Conservation (phyloP, 1,139 yeast species). For the Diutina pseudorugosa region DNA sequence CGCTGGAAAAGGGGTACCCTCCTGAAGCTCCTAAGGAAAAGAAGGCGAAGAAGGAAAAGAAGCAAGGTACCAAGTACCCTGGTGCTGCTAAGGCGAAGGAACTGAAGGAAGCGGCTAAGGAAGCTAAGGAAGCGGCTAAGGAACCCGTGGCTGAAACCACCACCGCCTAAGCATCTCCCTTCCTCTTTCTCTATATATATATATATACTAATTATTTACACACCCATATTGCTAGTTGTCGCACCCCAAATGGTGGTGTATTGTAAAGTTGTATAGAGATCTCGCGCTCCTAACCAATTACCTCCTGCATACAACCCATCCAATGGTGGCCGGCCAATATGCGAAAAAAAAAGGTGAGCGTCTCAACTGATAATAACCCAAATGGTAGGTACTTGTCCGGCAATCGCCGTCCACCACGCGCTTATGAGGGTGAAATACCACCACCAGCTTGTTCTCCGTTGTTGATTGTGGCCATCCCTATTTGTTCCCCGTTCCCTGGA, state of each 20-base stretch:
- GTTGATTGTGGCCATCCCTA: background rate
- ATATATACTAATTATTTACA: background rate
- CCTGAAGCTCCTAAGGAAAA: slow-evolving; percentile 49
- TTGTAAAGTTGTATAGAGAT: too few species aligned
- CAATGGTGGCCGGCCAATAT: slow-evolving; percentile 1
- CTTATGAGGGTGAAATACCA: background rate
- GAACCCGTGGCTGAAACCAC: background rate
- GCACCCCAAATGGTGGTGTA: too few species aligned
- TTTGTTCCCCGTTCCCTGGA: background rate
- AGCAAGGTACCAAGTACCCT: slow-evolving; percentile 79
- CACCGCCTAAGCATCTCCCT: too few species aligned
- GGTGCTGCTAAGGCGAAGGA: slow-evolving; percentile 26
- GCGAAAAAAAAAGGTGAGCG: slow-evolving; percentile 1
- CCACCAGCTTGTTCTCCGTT: background rate
- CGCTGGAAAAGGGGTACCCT: slow-evolving; percentile 76
- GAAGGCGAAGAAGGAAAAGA: slow-evolving; percentile 64
- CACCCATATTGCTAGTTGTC: background rate
- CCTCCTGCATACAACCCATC: background rate
- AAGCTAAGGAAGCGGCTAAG: background rate
- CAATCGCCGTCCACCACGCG: background rate
- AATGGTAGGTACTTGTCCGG: background rate
- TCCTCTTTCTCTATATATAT: background rate
- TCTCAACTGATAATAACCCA: background rate
- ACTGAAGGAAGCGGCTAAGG: background rate
- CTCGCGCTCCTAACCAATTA: background rate